A percentile compares a stretch with the other conserved stretches of the same genome.
Evolutionary conservation across 2,329 filamentous ascomycete species (phyloP).

Genomic region (Penicillium sp.): DNA sequence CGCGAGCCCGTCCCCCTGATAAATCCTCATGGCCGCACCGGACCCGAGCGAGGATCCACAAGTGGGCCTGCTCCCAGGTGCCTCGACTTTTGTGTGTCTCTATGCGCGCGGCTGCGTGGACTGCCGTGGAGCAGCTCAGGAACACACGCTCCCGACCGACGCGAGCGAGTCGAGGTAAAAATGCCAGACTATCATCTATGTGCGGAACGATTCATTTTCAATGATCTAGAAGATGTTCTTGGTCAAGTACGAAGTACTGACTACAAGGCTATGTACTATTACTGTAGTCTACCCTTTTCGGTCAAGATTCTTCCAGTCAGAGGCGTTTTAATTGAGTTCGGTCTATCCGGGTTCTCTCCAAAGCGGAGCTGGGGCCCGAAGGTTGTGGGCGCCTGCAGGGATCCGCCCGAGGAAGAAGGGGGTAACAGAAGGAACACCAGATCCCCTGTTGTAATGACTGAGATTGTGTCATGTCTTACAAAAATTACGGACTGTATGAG

Average conservation of each 20-base stretch:
- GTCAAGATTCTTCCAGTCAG: not conserved
- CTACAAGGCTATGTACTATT: not conserved
- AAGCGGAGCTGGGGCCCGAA: not conserved
- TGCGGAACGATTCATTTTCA: not conserved
- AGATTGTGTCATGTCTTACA: not conserved
- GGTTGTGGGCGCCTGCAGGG: slow-evolving; percentile 1
- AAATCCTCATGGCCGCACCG: not conserved
- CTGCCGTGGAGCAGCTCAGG: not conserved
- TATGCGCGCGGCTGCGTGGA: slow-evolving; percentile 6
- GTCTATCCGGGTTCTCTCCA: not conserved
- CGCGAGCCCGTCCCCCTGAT: not conserved
- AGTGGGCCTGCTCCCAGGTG: slow-evolving; percentile 3
- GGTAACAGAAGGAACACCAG: slow-evolving; percentile 1
- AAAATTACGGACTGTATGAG: not conserved
- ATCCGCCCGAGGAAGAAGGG: not conserved
- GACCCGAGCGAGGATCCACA: slow-evolving; percentile 3
- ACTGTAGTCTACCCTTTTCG: not conserved
- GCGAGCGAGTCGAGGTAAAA: not conserved
- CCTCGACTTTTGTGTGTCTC: not conserved
- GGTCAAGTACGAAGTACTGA: not conserved
- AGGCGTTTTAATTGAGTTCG: not conserved
- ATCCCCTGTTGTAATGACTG: not conserved
- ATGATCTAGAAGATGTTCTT: not conserved
- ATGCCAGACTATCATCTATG: not conserved
- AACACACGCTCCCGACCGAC: not conserved